These are phyloP conservation scores for Leccinum incarnatum DNA, from an alignment of 768 basidiomycete species.

Conservation along the genomic window DNA sequence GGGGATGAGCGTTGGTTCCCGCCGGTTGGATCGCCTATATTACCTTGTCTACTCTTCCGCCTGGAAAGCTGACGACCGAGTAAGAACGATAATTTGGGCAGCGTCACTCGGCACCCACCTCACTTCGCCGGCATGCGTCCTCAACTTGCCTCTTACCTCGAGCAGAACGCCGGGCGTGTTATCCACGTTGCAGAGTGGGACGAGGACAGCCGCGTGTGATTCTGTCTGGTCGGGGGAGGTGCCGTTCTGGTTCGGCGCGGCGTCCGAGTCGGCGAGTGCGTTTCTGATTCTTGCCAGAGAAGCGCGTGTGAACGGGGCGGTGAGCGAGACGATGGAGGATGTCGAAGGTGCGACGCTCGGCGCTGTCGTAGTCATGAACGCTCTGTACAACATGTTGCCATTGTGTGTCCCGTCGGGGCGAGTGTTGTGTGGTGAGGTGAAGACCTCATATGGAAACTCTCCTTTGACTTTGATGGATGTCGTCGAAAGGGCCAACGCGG, in stretches of 20 bases:
- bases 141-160: slow-evolving; percentile 62
- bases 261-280: slow-evolving; percentile 18
- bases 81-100: too few relatives aligned
- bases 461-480: slow-evolving; percentile 57
- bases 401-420: slow-evolving; percentile 2
- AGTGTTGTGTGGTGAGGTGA: too few relatives aligned
- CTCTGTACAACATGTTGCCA: slow-evolving; percentile 30
- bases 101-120: slow-evolving; percentile 45
- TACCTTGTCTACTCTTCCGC: slow-evolving; percentile 67
- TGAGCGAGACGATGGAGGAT: slow-evolving; percentile 31
- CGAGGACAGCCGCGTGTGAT: slow-evolving; percentile 64
- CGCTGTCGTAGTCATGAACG: slow-evolving; percentile 15
- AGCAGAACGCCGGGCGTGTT: slow-evolving; percentile 65
- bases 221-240: slow-evolving; percentile 26
- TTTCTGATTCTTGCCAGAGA: slow-evolving; percentile 33
- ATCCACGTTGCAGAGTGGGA: slow-evolving; percentile 75
- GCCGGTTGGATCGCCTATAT: slow-evolving; percentile 9
- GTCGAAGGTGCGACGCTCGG: slow-evolving; percentile 1
- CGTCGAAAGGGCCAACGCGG: slow-evolving; percentile 75
- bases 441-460: slow-evolving; percentile 3
- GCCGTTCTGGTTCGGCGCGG: slow-evolving; percentile 11
- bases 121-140: slow-evolving; percentile 79
- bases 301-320: slow-evolving; percentile 35
- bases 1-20: not conserved
- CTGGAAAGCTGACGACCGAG: slow-evolving; percentile 59